Base-by-base conservation (phyloP, 176 grass and related monocot species). In the Leersia perrieri region DNA sequence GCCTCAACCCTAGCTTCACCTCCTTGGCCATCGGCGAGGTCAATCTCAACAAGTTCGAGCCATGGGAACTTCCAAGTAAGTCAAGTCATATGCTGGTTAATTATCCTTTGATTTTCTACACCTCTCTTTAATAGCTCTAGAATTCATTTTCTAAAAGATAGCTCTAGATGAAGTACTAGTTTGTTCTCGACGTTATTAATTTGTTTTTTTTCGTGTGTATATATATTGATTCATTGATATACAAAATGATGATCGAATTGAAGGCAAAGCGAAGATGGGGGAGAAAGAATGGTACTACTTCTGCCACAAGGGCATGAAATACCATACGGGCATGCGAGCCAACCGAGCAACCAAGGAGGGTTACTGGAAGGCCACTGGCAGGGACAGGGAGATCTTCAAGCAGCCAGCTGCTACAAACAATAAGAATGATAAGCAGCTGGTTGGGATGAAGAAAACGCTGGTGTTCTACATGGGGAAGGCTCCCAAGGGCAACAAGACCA, bases 361-460 rank as follows among this genome's bases (percentile, higher is more conserved):
- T 0, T 95, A 95, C 66, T 95, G 93, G 93, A 95, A 95, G 75
- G 93, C 93, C 76, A 95, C 93, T 8, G 90, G 93, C 39, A 95
- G 86, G 27, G 93, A 95, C 71, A 92, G 78, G 93, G 90, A 88
- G 75, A 95, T 95, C 76, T 83, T 61, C 70, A 88, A 70, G 22
- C 16, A 74, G 12, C 8, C 20, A 25, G 5, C 68, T 63, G 74
- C 26, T 60, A 26, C 14, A 60, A 20, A 5, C 38, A 20, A 70
- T 9, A 45, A 4, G 12, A 51, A 27, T 0, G 79, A 63, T 20
- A 72, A 64, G 30, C 40, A 57, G 1, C 85, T 88, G 34, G 82
- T 97, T 0, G 94, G 94, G 66, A 89, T 91, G 94, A 93, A 93
- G 82, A 97, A 97, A 80, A 97, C 94, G 63, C 88, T 97, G 11